Base-by-base conservation (phyloP, 495 filamentous ascomycete genomes). In the Penicillium roqueforti region DNA sequence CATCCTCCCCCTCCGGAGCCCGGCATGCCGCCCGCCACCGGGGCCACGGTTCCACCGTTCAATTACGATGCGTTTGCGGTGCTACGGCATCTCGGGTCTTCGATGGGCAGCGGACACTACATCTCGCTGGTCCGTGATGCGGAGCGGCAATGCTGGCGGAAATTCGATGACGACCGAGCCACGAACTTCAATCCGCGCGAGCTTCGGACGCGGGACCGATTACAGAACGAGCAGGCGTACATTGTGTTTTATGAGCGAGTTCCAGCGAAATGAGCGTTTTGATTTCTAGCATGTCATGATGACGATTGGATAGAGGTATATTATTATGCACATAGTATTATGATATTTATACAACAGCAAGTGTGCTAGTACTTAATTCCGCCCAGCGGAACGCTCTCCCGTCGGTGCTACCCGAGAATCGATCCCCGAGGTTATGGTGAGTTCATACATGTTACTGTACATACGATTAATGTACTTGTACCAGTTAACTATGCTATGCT, bases 41-140 rank as follows among this genome's bases (percentile, higher is more conserved):
- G 59, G 1, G 71, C 81, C 22, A 84, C 81, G 39, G 83, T 74
- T 34, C 80, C 80, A 8, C 86, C 87, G 0, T 88, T 84, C 55
- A 75, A 73, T 7, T 90, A 89, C 57, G 83, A 88, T 59, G 75
- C 82, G n/a, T 90, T 89, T 61, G 87, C 77, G 0, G 85, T 90
- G 1, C 73, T 87, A 22, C 79, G 85, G 49, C 87, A 90, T 62
- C 65, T 87, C 25, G 87, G 87, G 16, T 75, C 69, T 1, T 80
- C 79, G 1, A 71, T 87, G 54, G 76, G 80, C 23, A 83, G 82
- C 48, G 87, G 87, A 3, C 87, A 90, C 67, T 90, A 90, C 59
- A 81, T 85, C 14, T 80, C 83, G 3, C 65, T 86, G 26, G 83
- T 87, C 37, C 80, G 78, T 42, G 85, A 88, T 61, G 74, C 74